Evolutionary conservation across 371 early-diverging fungal species (phyloP).

Genomic region (Mucor indicus): DNA sequence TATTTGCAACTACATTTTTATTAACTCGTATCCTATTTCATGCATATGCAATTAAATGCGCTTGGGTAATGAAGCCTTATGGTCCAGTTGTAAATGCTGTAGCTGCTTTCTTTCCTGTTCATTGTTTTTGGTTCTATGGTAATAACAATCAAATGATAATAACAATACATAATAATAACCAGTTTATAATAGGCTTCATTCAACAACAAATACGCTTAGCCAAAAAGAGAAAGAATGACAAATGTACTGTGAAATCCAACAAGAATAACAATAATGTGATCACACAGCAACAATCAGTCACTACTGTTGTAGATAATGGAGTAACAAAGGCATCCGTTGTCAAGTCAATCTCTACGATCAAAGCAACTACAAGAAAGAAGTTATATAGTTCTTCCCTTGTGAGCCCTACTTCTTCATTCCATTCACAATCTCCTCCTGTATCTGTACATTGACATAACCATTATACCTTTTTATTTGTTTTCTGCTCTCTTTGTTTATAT

Average conservation of each 20-base stretch:
- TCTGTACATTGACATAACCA: conserved; percentile 22
- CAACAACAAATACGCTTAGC: conserved; percentile 21
- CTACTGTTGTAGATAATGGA: no score
- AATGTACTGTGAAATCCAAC: not conserved
- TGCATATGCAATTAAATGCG: conserved; percentile 27
- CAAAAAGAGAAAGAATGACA: not conserved
- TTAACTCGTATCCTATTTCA: conserved; percentile 39
- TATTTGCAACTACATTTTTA: conserved; percentile 43
- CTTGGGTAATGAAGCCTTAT: conserved; percentile 11
- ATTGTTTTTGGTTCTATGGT: conserved; percentile 51
- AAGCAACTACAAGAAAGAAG: not conserved
- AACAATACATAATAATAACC: not conserved
- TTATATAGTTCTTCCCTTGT: not conserved
- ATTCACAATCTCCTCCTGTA: conserved; percentile 18
- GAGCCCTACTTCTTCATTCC: conserved; percentile 7
- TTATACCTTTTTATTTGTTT: no score
- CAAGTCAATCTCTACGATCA: not conserved
- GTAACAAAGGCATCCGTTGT: no score
- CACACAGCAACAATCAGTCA: not conserved
- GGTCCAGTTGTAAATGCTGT: conserved; percentile 15
- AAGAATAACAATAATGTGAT: not conserved
- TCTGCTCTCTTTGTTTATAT: not conserved
- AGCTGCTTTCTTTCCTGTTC: conserved; percentile 33
- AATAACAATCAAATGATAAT: not conserved
- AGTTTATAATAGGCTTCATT: conserved; percentile 22